Percentiles rank a stretch among this genome's conserved stretches.
These are phyloP conservation scores for Magnaporthales sp. DNA, from an alignment of 2,329 filamentous ascomycete genomes.

Conservation along the genomic window DNA sequence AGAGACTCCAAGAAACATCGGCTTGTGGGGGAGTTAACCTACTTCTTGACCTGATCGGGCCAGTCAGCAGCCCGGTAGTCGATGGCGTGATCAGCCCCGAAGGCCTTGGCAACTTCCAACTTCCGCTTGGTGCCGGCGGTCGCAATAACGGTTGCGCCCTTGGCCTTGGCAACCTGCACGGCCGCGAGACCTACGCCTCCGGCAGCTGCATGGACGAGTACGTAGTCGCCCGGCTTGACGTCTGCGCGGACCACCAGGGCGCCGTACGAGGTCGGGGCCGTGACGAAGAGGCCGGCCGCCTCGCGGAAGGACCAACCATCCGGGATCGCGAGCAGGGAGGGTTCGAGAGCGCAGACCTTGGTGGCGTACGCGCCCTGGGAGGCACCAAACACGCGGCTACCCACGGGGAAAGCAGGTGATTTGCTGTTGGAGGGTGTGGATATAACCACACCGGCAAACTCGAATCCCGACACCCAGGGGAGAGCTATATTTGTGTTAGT, in stretches of 20 bases:
- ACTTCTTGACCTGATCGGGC: conserved; percentile 61
- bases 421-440: conserved; percentile 45
- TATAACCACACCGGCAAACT: conserved; percentile 65
- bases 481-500: conserved; percentile 39
- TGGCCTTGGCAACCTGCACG: conserved; percentile 87
- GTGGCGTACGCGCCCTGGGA: conserved; percentile 81
- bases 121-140: conserved; percentile 79
- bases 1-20: not conserved
- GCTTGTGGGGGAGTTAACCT: not conserved
- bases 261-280: conserved; percentile 82
- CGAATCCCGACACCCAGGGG: conserved; percentile 78
- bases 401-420: conserved; percentile 59
- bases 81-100: conserved; percentile 77
- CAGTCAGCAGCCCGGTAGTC: conserved; percentile 62
- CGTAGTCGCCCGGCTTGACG: conserved; percentile 72
- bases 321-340: conserved; percentile 63
- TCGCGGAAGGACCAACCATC: conserved; percentile 75
- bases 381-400: conserved; percentile 80
- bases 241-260: conserved; percentile 71
- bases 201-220: conserved; percentile 85
- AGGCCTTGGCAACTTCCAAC: conserved; percentile 66
- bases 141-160: conserved; percentile 85
- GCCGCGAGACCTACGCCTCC: conserved; percentile 87
- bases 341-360: conserved; percentile 59
- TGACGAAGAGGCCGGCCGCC: conserved; percentile 84